Evolutionary conservation across 306 rosid genomes (phyloP).

Genomic region (Prunus kanzakura): DNA sequence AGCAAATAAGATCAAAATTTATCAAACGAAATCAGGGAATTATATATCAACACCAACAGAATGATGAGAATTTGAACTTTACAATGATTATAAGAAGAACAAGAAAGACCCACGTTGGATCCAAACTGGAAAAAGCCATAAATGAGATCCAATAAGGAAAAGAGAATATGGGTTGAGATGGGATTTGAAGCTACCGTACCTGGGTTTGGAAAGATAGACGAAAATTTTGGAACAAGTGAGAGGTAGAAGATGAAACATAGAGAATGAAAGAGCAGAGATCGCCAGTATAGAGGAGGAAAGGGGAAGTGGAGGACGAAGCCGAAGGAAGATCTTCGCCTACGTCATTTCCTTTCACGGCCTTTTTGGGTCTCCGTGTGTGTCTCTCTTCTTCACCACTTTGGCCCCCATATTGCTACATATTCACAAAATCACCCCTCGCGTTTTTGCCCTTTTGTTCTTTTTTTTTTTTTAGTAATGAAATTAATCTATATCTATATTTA

Average conservation of each 20-base stretch:
- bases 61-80: neutral
- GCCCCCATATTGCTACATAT: neutral
- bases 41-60: neutral
- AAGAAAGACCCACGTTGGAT: conserved; percentile 19
- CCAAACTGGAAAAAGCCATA: conserved; percentile 36
- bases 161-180: neutral
- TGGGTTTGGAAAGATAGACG: neutral
- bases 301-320: conserved; percentile 18
- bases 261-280: conserved; percentile 22
- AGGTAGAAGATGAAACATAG: neutral
- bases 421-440: neutral
- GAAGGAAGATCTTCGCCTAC: conserved; percentile 37
- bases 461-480: neutral
- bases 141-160: conserved; percentile 28
- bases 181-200: neutral
- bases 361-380: conserved; percentile 1
- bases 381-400: neutral
- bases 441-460: neutral
- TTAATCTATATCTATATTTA: neutral
- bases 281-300: neutral
- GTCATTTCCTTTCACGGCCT: conserved; percentile 26
- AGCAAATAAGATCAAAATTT: neutral
- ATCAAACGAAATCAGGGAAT: neutral
- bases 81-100: neutral
- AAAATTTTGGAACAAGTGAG: neutral